Evolutionary conservation across 108 stramenopile species (phyloP).

Genomic region (Cylindrotheca fusiformis): DNA sequence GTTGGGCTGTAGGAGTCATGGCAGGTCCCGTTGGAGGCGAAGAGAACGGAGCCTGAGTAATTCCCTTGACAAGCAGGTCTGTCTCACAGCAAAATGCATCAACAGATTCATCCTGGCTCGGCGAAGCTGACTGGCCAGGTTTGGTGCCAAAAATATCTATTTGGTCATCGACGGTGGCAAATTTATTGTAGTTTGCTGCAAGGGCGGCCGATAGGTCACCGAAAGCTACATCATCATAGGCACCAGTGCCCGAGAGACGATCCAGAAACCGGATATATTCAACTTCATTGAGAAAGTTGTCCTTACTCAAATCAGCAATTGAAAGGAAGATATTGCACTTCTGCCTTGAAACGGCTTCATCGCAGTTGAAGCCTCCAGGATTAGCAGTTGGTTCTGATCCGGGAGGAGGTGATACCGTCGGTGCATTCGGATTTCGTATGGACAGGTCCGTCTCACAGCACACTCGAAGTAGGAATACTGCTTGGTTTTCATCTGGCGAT

Average conservation of each 20-base stretch:
- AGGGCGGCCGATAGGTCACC: constrained; percentile 18
- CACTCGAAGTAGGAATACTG: constrained; percentile 15
- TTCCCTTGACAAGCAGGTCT: constrained; percentile 10
- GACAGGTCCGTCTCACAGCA: constrained; percentile 32
- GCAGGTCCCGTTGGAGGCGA: not conserved
- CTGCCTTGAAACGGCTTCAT: not conserved
- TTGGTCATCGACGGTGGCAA: constrained; percentile 16
- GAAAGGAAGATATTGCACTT: constrained; percentile 28
- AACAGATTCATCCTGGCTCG: constrained; percentile 11
- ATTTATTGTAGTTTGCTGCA: constrained; percentile 25
- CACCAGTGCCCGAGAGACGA: constrained; percentile 21
- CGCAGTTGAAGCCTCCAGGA: not conserved
- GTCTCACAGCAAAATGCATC: constrained; percentile 27
- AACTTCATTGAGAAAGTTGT: constrained; percentile 17
- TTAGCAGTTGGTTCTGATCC: not conserved
- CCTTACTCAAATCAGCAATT: constrained; percentile 27
- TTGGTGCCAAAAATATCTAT: constrained; percentile 32
- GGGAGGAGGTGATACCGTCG: constrained; percentile 14
- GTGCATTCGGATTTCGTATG: constrained; percentile 20
- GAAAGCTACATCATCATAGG: constrained; percentile 10
- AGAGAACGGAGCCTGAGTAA: not conserved
- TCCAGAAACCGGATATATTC: constrained; percentile 45
- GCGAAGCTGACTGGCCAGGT: constrained; percentile 18
- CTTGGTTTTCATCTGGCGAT: constrained; percentile 13
- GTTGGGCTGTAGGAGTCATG: constrained; percentile 1